Percentiles rank a stretch among this genome's conserved stretches.
Conservation (phyloP, 208 protist genomes). For the Leishmania gerbilli region DNA sequence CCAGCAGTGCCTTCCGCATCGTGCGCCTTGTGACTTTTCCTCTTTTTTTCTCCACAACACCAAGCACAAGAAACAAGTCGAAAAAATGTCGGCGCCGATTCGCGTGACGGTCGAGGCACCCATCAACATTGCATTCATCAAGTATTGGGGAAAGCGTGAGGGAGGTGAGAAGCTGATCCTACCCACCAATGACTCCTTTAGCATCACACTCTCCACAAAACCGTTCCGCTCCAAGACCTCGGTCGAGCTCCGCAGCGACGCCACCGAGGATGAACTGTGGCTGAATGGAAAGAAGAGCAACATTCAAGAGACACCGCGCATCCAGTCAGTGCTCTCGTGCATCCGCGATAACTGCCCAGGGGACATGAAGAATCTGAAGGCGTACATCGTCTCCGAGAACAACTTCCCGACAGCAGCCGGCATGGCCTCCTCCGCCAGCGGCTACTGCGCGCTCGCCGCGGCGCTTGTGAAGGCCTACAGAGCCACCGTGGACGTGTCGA, state of each 20-base stretch:
- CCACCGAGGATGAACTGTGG: constrained; percentile 90
- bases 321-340: constrained; percentile 77
- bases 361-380: constrained; percentile 53
- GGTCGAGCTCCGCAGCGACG: constrained; percentile 70
- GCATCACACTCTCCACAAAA: constrained; percentile 94
- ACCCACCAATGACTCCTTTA: constrained; percentile 98
- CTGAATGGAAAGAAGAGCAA: constrained; percentile 94
- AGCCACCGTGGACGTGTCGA: constrained; percentile 81
- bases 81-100: constrained; percentile 29
- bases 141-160: constrained; percentile 99
- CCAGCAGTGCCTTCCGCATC: neutral
- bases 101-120: constrained; percentile 93
- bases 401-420: constrained; percentile 99
- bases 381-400: constrained; percentile 96
- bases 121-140: constrained; percentile 99
- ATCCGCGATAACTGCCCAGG: constrained; percentile 55
- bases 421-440: constrained; percentile 98
- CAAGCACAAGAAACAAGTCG: neutral
- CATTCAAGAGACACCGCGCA: constrained; percentile 62
- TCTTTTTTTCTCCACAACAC: neutral
- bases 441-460: constrained; percentile 95
- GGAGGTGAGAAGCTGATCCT: constrained; percentile 90
- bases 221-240: constrained; percentile 96
- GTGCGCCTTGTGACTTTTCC: no score
- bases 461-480: constrained; percentile 75